phyloP scores from a whole-genome alignment of 495 filamentous ascomycete genomes.

The Bombardia bombarda region DNA sequence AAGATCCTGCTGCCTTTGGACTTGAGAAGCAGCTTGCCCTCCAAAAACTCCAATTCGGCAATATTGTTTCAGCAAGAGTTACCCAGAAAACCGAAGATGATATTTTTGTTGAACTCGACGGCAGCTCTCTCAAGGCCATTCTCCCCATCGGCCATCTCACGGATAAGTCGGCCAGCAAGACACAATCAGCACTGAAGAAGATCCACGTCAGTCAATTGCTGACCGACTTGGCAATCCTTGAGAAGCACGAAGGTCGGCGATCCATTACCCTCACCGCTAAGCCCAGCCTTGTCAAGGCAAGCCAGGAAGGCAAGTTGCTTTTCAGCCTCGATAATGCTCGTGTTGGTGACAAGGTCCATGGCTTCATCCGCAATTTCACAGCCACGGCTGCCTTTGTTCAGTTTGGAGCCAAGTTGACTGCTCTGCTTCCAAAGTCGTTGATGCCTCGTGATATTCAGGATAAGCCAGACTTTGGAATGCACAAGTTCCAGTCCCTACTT shows the following conservation, averaged over 20 bases:
- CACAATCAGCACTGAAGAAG: constrained; percentile 61
- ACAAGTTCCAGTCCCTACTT: constrained; percentile 60
- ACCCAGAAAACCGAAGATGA: constrained; percentile 79
- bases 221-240: constrained; percentile 73
- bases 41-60: constrained; percentile 59
- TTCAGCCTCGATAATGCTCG: constrained; percentile 58
- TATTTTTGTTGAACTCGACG: constrained; percentile 66
- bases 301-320: constrained; percentile 56
- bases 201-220: constrained; percentile 75
- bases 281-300: constrained; percentile 69
- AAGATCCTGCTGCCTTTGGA: constrained; percentile 70
- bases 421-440: constrained; percentile 67
- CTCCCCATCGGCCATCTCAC: constrained; percentile 70
- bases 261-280: constrained; percentile 71
- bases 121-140: constrained; percentile 62
- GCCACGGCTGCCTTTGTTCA: constrained; percentile 71
- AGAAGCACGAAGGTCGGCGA: constrained; percentile 65
- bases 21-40: constrained; percentile 68
- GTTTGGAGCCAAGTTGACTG: constrained; percentile 69
- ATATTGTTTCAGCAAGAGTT: constrained; percentile 67
- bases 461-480: constrained; percentile 68
- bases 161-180: constrained; percentile 72
- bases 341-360: constrained; percentile 58
- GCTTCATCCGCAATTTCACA: constrained; percentile 81
- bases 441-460: constrained; percentile 56